These are phyloP conservation scores for Lactarius pseudohatsudake DNA, from an alignment of 768 basidiomycete species.

Conservation along the genomic window DNA sequence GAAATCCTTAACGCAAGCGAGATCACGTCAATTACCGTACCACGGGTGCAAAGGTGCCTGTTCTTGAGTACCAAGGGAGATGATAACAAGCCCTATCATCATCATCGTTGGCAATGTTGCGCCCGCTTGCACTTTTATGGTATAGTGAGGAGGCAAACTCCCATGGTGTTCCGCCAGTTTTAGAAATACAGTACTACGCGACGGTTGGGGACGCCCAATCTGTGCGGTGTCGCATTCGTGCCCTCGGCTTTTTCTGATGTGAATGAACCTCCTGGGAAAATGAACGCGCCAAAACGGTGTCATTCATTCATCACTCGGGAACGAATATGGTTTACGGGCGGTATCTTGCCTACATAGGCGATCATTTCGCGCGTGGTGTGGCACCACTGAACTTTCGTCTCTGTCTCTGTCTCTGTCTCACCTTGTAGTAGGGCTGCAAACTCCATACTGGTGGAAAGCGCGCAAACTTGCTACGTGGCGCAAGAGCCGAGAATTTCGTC, in stretches of 20 bases:
- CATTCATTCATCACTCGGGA: neutral
- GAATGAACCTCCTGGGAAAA: neutral
- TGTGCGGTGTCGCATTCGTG: neutral
- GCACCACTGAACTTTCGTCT: neutral
- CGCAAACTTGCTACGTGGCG: neutral
- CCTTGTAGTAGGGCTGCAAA: neutral
- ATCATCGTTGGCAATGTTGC: neutral
- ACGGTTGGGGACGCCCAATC: neutral
- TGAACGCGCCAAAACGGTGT: neutral
- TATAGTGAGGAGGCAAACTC: neutral
- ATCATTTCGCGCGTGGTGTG: neutral
- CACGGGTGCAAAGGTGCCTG: neutral
- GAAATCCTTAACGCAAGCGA: neutral
- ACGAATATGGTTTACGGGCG: neutral
- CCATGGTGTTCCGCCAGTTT: neutral
- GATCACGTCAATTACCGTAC: neutral
- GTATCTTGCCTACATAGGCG: neutral
- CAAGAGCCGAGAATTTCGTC: neutral
- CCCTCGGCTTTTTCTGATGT: neutral
- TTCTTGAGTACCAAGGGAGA: neutral
- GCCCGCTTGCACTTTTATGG: constrained; percentile 12
- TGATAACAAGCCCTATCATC: neutral
- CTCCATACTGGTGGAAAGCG: neutral
- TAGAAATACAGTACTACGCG: neutral
- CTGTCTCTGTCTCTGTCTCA: neutral